Percentiles rank a stretch among this genome's conserved stretches.
These are phyloP conservation scores for Fonsecaea erecta DNA, from an alignment of 2,329 filamentous ascomycete genomes.

Conservation along the genomic window DNA sequence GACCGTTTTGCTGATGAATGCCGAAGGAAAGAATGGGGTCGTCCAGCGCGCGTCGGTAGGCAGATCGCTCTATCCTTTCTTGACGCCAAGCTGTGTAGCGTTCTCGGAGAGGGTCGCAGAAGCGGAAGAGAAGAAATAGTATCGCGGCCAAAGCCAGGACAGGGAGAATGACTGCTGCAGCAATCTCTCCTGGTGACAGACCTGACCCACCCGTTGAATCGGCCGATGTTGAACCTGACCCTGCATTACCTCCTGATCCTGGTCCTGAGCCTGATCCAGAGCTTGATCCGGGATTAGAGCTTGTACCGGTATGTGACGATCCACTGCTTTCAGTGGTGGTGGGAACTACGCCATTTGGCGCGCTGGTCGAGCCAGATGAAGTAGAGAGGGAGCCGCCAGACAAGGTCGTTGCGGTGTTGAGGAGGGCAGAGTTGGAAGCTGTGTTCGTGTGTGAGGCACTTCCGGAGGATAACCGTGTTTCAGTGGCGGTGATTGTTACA, in stretches of 20 bases:
- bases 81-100: conserved; percentile 25
- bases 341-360: conserved; percentile 10
- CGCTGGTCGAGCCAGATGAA: conserved; percentile 4
- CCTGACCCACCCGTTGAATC: conserved; percentile 5
- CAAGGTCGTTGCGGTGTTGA: neutral
- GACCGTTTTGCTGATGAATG: conserved; percentile 8
- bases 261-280: conserved; percentile 10
- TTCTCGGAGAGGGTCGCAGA: conserved; percentile 25
- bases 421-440: neutral
- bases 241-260: conserved; percentile 7
- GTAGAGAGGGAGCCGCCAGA: neutral
- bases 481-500: conserved; percentile 11
- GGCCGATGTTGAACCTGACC: conserved; percentile 13
- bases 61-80: conserved; percentile 23
- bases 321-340: conserved; percentile 19
- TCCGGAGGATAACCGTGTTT: conserved; percentile 8
- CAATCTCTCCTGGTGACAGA: conserved; percentile 31
- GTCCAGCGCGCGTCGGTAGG: conserved; percentile 32
- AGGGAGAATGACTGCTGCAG: conserved; percentile 29
- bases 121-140: conserved; percentile 28
- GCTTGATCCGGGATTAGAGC: conserved; percentile 7
- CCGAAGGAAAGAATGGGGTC: conserved; percentile 30
- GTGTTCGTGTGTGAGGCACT: neutral
- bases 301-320: conserved; percentile 11
- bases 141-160: conserved; percentile 23